Evolutionary conservation across 768 basidiomycete genomes (phyloP).

Genomic region (Phanerochaete carnosa): DNA sequence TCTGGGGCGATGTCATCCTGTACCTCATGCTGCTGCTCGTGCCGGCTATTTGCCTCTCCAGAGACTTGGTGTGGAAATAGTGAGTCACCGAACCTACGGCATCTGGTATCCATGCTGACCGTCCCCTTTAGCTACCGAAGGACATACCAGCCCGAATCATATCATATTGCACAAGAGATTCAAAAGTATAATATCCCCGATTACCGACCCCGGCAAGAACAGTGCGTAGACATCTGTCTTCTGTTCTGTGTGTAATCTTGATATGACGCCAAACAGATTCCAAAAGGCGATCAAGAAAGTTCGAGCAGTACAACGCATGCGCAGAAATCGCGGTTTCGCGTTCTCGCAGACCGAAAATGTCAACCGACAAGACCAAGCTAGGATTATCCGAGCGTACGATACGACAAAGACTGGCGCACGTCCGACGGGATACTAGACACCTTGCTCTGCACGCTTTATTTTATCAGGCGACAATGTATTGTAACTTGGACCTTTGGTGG

Average conservation of each 20-base stretch:
- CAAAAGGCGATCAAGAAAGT: slow-evolving; percentile 99
- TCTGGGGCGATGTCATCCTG: slow-evolving; percentile 88
- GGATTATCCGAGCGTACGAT: slow-evolving; percentile 83
- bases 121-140: slow-evolving; percentile 67
- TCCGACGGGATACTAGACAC: slow-evolving; percentile 62
- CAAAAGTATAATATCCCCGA: slow-evolving; percentile 98
- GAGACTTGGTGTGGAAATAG: slow-evolving; percentile 99
- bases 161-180: slow-evolving; percentile 98
- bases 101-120: slow-evolving; percentile 6
- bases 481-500: slow-evolving; percentile 11
- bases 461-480: slow-evolving; percentile 25
- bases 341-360: slow-evolving; percentile 95
- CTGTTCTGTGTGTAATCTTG: slow-evolving; percentile 1
- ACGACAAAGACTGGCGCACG: slow-evolving; percentile 71
- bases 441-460: slow-evolving; percentile 11
- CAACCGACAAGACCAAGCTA: slow-evolving; percentile 82
- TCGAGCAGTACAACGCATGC: slow-evolving; percentile 96
- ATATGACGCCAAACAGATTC: slow-evolving; percentile 53
- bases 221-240: slow-evolving; percentile 48
- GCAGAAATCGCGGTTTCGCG: slow-evolving; percentile 93
- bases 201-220: slow-evolving; percentile 95
- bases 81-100: slow-evolving; percentile 37
- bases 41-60: slow-evolving; percentile 77
- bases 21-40: slow-evolving; percentile 86
- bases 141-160: slow-evolving; percentile 88